Evolutionary conservation across 805 yeast genomes (phyloP), one percentile per base, ranked within the genome.

Genomic region (Ogataea degrootiae): DNA sequence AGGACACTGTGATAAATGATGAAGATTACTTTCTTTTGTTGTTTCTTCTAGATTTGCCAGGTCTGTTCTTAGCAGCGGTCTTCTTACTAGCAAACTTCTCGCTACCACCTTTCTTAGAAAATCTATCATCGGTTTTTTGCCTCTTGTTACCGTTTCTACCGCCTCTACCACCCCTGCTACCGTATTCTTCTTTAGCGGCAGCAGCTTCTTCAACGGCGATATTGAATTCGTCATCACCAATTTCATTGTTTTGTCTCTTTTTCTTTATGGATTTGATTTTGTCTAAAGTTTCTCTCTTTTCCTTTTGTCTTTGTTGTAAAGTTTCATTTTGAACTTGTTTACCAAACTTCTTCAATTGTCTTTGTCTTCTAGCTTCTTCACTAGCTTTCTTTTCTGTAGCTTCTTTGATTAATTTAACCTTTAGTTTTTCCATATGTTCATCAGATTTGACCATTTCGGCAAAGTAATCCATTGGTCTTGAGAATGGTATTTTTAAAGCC

Each of bases 401-500:
- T 65, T 89, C 97, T 54, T 80, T 77, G 39, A 90, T 75, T 58
- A 92, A 76, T 69, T 87, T 89, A 61, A 74, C 71, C 75, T 88
- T 90, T 63, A 94, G 77, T 69, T 82, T 87, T 62, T 89, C 97
- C 99, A 94, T 94, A 69, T 94, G 99, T 67, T 89, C 97, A 68
- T 94, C 99, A 46, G 91, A 84, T 73, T 94, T 94, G 50, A 90
- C 87, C 99, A 94, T 94, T 70, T 94, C 99, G 17, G 99, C 99
- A 71, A 94, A 94, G 68, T 88, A 94, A 66, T 94, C 99, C 60
- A 80, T 72, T 35, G 99, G 99, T 67, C 99, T 81, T 29, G 95
- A 76, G 66, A 94, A 94, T 50, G 97, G 89, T 33, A 92, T 82
- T 62, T 84, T 83, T 55, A 87, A 76, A 60, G 82, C 82, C 47